Evolutionary conservation across 129 eudicot species (phyloP), one percentile per base, ranked within the genome.

Genomic region (Tanacetum coccineum): DNA sequence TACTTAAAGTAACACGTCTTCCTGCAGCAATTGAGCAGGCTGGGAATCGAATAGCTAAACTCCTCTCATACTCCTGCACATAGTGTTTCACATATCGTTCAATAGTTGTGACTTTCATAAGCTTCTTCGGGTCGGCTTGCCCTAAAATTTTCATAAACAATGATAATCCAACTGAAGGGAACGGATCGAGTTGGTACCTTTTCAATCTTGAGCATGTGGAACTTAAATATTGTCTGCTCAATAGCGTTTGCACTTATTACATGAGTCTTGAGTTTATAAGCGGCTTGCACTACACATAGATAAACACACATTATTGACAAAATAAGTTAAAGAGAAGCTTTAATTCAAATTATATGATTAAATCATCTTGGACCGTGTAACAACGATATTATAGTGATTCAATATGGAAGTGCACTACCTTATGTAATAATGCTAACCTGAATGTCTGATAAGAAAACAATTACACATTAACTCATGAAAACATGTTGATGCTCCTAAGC

Each of bases 401-500:
- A 72, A 50, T 40, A 62, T 63, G 70, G 76, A 68, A 64, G 62
- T 44, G 58, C 78, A 78, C 72, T 87, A 86, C 95, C 95, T 90
- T 87, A 82, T 87, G 95, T 81, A 90, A 90, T 87, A 90, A 80
- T 50, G 91, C 83, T 74, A 87, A 70, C 82, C 97, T 76, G n/a
- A n/a, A n/a, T n/a, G n/a, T n/a, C n/a, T n/a, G n/a, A n/a, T n/a
- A n/a, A n/a, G n/a, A n/a, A n/a, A n/a, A n/a, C n/a, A n/a, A n/a
- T n/a, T n/a, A n/a, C n/a, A n/a, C n/a, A n/a, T n/a, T n/a, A n/a
- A n/a, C n/a, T n/a, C n/a, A n/a, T n/a, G n/a, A n/a, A n/a, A n/a
- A n/a, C n/a, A n/a, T n/a, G n/a, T n/a, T n/a, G n/a, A n/a, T n/a
- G n/a, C n/a, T n/a, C n/a, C n/a, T n/a, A n/a, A n/a, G n/a, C n/a